Percentiles rank a stretch among this genome's conserved stretches.
These are phyloP conservation scores for Pisolithus tinctorius DNA, from an alignment of 768 basidiomycete genomes.

Conservation along the genomic window DNA sequence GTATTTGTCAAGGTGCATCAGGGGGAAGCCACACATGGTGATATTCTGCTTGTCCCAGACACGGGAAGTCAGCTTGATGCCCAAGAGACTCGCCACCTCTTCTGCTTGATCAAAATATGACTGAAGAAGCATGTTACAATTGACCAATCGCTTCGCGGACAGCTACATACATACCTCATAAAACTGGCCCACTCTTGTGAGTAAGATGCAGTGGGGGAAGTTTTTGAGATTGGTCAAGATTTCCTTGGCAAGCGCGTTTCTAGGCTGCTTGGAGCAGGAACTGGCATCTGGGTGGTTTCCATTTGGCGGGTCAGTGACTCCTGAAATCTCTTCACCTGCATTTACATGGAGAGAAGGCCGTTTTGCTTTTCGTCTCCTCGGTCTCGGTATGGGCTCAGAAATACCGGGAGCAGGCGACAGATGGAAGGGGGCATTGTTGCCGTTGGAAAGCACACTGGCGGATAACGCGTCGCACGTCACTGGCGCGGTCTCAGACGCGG, in stretches of 20 bases:
- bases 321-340: no score
- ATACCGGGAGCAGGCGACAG: background rate
- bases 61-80: conserved; percentile 76
- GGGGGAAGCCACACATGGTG: conserved; percentile 89
- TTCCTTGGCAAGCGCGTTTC: conserved; percentile 55
- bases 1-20: conserved; percentile 78
- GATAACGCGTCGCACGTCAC: background rate
- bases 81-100: conserved; percentile 67
- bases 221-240: conserved; percentile 63
- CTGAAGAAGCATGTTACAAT: conserved; percentile 32
- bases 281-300: background rate
- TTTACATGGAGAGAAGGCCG: no score
- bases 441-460: background rate
- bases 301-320: background rate
- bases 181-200: conserved; percentile 92
- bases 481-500: background rate
- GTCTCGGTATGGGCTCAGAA: background rate
- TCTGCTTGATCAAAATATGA: conserved; percentile 91
- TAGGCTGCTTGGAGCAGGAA: conserved; percentile 21
- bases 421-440: background rate
- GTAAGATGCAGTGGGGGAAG: conserved; percentile 84
- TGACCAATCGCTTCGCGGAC: background rate
- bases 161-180: conserved; percentile 74
- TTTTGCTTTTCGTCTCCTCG: background rate
- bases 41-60: conserved; percentile 65